These are phyloP conservation scores for Fusarium chlamydosporum DNA, from an alignment of 2,329 filamentous ascomycete genomes.

Conservation along the genomic window DNA sequence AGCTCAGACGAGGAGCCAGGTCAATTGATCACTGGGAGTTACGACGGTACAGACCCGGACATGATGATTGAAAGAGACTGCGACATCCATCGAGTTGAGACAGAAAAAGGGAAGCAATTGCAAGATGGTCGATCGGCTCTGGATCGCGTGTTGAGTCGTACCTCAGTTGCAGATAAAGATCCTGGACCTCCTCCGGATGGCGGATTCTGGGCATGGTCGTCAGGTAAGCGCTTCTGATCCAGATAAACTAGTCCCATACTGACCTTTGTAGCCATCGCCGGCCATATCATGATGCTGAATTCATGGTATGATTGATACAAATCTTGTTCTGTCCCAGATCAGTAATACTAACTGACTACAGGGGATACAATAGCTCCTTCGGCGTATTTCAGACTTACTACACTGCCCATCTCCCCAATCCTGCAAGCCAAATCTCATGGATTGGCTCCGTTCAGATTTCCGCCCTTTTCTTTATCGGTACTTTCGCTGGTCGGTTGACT, in stretches of 20 bases:
- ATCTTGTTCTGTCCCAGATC: not conserved
- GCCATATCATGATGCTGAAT: constrained; percentile 21
- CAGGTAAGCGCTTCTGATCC: not conserved
- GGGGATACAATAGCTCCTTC: constrained; percentile 23
- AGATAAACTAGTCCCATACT: not conserved
- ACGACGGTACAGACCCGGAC: not conserved
- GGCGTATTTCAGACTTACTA: constrained; percentile 62
- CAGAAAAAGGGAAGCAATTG: not conserved
- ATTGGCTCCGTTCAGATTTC: constrained; percentile 62
- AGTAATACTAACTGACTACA: not conserved
- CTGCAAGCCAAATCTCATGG: constrained; percentile 60
- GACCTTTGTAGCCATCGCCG: not conserved
- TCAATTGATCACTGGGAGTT: not conserved
- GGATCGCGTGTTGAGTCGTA: constrained; percentile 6
- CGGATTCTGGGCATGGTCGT: constrained; percentile 14
- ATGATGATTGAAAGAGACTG: constrained; percentile 1
- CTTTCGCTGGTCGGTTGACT: constrained; percentile 59
- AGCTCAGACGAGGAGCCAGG: constrained; percentile 4
- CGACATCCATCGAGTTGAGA: not conserved
- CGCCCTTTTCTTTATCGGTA: constrained; percentile 59
- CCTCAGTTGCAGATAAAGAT: not conserved
- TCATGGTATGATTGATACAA: not conserved
- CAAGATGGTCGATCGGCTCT: not conserved
- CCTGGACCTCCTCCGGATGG: constrained; percentile 15
- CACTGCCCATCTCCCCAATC: constrained; percentile 51